Percentiles rank a stretch among this genome's conserved stretches.
Evolutionary conservation across 2,329 filamentous ascomycete species (phyloP).

Genomic region (Fusarium torulosum): DNA sequence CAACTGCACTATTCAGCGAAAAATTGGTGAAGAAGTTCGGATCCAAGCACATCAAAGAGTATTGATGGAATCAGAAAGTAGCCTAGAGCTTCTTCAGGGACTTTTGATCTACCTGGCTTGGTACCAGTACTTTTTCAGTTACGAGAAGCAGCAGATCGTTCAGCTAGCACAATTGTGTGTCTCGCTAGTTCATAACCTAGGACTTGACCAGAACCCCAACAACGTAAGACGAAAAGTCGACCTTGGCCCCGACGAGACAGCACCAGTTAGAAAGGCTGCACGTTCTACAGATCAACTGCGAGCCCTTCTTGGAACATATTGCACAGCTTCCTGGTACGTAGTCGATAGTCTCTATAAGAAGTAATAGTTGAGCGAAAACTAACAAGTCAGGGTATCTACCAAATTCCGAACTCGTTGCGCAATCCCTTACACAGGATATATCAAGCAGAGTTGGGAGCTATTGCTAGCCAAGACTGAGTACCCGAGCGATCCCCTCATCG

Average conservation of each 20-base stretch:
- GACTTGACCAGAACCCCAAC: conserved; percentile 16
- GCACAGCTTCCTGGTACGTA: conserved; percentile 16
- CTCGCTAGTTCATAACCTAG: conserved; percentile 7
- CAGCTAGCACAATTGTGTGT: conserved; percentile 16
- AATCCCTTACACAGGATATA: conserved; percentile 14
- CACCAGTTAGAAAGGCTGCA: background rate
- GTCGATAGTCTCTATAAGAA: background rate
- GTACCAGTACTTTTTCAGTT: conserved; percentile 27
- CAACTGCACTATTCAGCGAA: conserved; percentile 13
- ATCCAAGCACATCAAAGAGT: conserved; percentile 17
- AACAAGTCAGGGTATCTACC: conserved; percentile 9
- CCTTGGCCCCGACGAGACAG: conserved; percentile 20
- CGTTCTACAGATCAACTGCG: conserved; percentile 12
- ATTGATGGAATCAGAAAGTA: conserved; percentile 20
- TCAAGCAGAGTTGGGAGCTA: conserved; percentile 13
- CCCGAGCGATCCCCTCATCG: background rate
- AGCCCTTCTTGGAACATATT: conserved; percentile 22
- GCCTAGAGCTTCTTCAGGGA: conserved; percentile 12
- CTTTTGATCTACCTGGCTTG: conserved; percentile 16
- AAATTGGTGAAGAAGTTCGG: conserved; percentile 8
- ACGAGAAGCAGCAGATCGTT: conserved; percentile 21
- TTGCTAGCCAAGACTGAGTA: background rate
- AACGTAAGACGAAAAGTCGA: conserved; percentile 22
- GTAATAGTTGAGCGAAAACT: accelerated
- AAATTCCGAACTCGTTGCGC: conserved; percentile 18